Percentiles rank a stretch among this genome's conserved stretches.
These are phyloP conservation scores for Lasiosphaeria miniovina DNA, from an alignment of 495 filamentous ascomycete species.

Conservation along the genomic window DNA sequence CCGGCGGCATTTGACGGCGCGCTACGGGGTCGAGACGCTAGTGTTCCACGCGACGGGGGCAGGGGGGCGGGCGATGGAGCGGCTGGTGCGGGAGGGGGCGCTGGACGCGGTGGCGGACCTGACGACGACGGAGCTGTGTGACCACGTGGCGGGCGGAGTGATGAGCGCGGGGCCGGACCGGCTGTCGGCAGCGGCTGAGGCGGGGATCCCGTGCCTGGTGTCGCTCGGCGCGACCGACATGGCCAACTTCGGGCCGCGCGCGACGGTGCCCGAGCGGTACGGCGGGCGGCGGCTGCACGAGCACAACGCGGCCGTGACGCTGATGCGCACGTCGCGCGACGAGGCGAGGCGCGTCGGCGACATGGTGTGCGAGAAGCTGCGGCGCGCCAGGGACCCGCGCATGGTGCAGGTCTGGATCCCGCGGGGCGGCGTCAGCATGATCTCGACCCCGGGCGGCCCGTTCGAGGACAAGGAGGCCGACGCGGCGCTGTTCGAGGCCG, in stretches of 20 bases:
- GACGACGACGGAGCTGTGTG: conserved; percentile 66
- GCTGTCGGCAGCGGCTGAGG: conserved; percentile 50
- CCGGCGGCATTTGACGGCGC: conserved; percentile 40
- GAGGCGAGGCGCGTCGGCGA: conserved; percentile 53
- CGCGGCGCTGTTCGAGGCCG: conserved; percentile 37
- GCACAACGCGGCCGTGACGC: conserved; percentile 64
- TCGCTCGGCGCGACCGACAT: conserved; percentile 66
- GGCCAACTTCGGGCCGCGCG: conserved; percentile 60
- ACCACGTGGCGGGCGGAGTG: conserved; percentile 59
- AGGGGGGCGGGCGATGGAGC: conserved; percentile 66
- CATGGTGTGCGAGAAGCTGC: conserved; percentile 53
- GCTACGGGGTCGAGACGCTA: conserved; percentile 49
- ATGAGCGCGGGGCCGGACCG: conserved; percentile 54
- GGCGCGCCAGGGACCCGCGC: conserved; percentile 28
- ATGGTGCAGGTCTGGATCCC: conserved; percentile 57
- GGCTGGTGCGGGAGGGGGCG: conserved; percentile 49
- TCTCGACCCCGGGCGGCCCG: conserved; percentile 31
- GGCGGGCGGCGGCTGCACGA: conserved; percentile 48
- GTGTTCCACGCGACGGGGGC: conserved; percentile 66
- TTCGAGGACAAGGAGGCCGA: conserved; percentile 39
- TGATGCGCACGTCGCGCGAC: conserved; percentile 56
- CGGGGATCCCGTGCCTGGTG: conserved; percentile 59
- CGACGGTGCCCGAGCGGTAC: conserved; percentile 52
- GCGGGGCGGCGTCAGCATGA: conserved; percentile 42
- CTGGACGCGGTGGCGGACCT: conserved; percentile 64